Evolutionary conservation across 2,329 filamentous ascomycete genomes (phyloP), one percentile per base, ranked within the genome.

Genomic region (Aspergillus flavus): DNA sequence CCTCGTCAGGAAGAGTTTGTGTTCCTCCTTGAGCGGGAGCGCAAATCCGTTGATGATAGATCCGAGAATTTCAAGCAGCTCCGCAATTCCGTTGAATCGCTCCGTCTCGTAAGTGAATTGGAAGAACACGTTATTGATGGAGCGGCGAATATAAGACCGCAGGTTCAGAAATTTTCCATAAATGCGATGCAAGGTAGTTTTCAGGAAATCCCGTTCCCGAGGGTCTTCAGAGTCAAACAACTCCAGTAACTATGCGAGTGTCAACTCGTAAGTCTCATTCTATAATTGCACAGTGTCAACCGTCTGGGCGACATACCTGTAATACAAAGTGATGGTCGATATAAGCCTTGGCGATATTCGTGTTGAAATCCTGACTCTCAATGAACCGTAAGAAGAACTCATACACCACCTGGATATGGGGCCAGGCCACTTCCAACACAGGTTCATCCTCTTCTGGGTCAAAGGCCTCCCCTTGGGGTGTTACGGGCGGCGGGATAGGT

Each of bases 111-210:
- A 99, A 64, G 93, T 94, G 79, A 99, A 99, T 76, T 99, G 95
- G 86, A 99, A 99, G 83, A 99, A 99, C 72, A 99, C 95, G 75
- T 99, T 98, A 87, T 99, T 99, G 86, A 99, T 99, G 61, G 95
- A 99, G 72, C 95, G 89, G 75, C 95, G 88, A 75, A 99, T 99
- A 79, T 96, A 99, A 34, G 95, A 98, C 64, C 95, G 90, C 66
- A 99, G 85, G 78, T 99, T 99, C 72, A 99, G 86, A 81, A 99
- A 99, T 82, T 99, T 99, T 74, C 95, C 95, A 76, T 99, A 99
- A 76, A 99, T 99, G 66, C 95, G 89, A 80, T 99, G 95, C 61
- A 99, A 85, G 0, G 95, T 99, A 0, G 95, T 99, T 85, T 99
- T 99, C 69, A 99, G 84, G 78, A 99, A 99, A 78, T 99, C 95